These are phyloP conservation scores for Prosopis cineraria DNA, from an alignment of 306 rosid species.

Conservation along the genomic window DNA sequence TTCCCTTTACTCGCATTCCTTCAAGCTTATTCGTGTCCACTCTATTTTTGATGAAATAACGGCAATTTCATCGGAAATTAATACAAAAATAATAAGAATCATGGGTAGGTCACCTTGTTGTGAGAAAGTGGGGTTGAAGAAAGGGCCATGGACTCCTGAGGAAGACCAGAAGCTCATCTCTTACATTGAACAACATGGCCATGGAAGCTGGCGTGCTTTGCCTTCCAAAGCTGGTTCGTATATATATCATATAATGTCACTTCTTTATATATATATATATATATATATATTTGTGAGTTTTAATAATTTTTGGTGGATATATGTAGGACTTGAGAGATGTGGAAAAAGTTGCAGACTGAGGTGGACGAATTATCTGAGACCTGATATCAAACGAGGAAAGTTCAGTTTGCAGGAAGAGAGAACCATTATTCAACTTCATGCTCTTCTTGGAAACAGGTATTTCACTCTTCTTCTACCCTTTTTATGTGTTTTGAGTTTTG, in stretches of 20 bases:
- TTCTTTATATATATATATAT: background rate
- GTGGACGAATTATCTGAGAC: slow-evolving; percentile 48
- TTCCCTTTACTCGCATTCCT: too few relatives aligned
- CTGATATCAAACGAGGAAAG: slow-evolving; percentile 48
- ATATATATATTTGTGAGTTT: background rate
- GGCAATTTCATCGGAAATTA: too few relatives aligned
- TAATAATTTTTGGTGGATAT: background rate
- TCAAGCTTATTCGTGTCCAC: too few relatives aligned
- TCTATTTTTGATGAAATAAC: too few relatives aligned
- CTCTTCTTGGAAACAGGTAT: slow-evolving; percentile 49
- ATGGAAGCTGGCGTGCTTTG: slow-evolving; percentile 32
- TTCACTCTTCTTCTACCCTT: background rate
- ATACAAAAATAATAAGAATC: too few relatives aligned
- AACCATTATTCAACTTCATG: slow-evolving; percentile 46
- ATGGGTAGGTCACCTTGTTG: slow-evolving; percentile 40
- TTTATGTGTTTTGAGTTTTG: too few relatives aligned
- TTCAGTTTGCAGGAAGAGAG: slow-evolving; percentile 45
- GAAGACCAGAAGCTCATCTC: slow-evolving; percentile 24
- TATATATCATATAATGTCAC: background rate
- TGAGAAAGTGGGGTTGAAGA: slow-evolving; percentile 41
- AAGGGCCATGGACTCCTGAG: slow-evolving; percentile 44
- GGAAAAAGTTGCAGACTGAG: slow-evolving; percentile 49
- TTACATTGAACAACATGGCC: slow-evolving; percentile 14
- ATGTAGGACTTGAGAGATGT: slow-evolving; percentile 43
- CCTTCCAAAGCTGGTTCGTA: slow-evolving; percentile 30